phyloP scores from a whole-genome alignment of 495 filamentous ascomycete species.

The Penicillium lagena region DNA sequence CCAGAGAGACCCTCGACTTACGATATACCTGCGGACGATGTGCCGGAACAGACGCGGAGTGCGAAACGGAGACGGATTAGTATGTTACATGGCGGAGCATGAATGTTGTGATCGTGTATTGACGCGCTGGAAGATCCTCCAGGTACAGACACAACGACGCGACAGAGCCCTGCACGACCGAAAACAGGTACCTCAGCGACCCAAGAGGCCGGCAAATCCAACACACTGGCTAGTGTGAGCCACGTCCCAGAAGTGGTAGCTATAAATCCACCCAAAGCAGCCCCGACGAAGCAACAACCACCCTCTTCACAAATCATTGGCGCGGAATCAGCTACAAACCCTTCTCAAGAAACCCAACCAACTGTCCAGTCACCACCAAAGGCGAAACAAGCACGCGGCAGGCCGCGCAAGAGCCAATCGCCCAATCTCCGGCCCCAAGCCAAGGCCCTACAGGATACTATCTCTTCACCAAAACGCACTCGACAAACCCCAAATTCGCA shows the following conservation, averaged over 20 bases:
- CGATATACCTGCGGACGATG: slow-evolving; percentile 18
- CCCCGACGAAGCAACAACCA: background rate
- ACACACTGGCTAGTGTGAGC: background rate
- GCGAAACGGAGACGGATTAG: slow-evolving; percentile 17
- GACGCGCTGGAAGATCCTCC: slow-evolving; percentile 11
- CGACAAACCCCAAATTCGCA: background rate
- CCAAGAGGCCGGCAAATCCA: slow-evolving; percentile 4
- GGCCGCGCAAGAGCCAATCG: background rate
- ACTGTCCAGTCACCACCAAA: too few relatives aligned
- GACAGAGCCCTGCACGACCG: background rate
- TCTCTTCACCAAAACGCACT: too few relatives aligned
- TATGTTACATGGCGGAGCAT: slow-evolving; percentile 4
- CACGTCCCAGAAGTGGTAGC: background rate
- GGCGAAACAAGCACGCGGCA: too few relatives aligned
- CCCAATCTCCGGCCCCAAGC: slow-evolving; percentile 1
- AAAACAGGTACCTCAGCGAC: background rate
- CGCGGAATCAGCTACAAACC: background rate
- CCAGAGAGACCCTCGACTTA: slow-evolving; percentile 20
- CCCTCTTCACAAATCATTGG: background rate
- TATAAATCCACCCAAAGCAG: background rate
- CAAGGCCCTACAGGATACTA: too few relatives aligned
- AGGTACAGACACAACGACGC: background rate
- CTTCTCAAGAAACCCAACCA: background rate
- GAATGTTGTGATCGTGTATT: background rate
- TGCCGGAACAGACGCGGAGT: slow-evolving; percentile 9